These are phyloP conservation scores for Neonectria faginata DNA, from an alignment of 2,329 filamentous ascomycete genomes.

Conservation along the genomic window DNA sequence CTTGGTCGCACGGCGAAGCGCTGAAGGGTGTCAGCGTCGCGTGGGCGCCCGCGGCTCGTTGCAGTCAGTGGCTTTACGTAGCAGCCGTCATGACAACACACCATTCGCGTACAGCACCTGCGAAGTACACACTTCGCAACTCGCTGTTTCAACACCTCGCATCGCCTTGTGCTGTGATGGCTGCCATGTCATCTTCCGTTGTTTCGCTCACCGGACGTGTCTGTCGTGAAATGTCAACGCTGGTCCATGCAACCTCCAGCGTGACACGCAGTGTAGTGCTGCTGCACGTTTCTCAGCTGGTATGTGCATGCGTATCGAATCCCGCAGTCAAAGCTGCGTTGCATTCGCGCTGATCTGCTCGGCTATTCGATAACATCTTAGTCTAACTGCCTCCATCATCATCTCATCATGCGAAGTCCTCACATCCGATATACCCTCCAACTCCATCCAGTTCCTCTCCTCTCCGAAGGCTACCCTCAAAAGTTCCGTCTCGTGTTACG, in stretches of 20 bases:
- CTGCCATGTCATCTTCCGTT: background rate
- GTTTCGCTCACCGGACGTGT: background rate
- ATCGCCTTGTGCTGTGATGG: background rate
- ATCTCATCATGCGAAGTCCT: slow-evolving; percentile 18
- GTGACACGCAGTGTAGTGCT: background rate
- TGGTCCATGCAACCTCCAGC: background rate
- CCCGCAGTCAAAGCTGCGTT: slow-evolving; percentile 1
- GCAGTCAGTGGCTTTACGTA: slow-evolving; percentile 2
- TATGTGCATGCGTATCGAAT: background rate
- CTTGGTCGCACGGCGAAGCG: background rate
- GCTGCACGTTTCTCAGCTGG: background rate
- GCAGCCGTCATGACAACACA: slow-evolving; percentile 7
- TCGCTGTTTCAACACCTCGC: background rate
- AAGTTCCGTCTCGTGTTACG: slow-evolving; percentile 25
- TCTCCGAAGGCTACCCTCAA: background rate
- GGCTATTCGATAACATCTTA: background rate
- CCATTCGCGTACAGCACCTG: background rate
- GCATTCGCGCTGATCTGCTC: slow-evolving; percentile 3
- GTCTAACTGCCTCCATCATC: slow-evolving; percentile 11
- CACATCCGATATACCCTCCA: slow-evolving; percentile 21
- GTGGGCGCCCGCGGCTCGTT: background rate
- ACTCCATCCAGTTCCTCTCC: slow-evolving; percentile 28
- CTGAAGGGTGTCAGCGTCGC: slow-evolving; percentile 5
- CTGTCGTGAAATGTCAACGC: background rate
- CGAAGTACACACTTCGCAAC: too few relatives aligned